Evolutionary conservation across 352 stramenopile genomes (phyloP).

Genomic region (Globisporangium nunn): DNA sequence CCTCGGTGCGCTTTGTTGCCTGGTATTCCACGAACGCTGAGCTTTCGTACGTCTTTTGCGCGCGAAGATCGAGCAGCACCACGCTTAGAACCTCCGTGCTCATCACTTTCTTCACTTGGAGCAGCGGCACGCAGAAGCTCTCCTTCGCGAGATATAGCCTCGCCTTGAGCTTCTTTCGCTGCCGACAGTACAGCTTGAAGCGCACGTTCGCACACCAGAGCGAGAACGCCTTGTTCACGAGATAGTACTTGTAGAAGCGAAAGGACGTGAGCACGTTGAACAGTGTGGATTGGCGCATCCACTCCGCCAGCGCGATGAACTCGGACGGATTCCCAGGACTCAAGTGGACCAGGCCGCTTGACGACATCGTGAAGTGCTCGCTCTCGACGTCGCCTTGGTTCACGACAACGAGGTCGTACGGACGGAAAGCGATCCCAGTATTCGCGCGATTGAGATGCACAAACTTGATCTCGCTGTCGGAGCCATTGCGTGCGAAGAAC

Average conservation of each 20-base stretch:
- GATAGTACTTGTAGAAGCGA: slow-evolving; percentile 92
- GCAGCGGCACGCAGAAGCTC: slow-evolving; percentile 82
- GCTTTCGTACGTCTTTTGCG: slow-evolving; percentile 88
- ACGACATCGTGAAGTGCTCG: slow-evolving; percentile 91
- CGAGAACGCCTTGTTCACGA: slow-evolving; percentile 89
- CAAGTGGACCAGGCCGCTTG: slow-evolving; percentile 74
- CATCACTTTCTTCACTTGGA: slow-evolving; percentile 88
- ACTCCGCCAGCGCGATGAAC: slow-evolving; percentile 91
- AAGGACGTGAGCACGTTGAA: slow-evolving; percentile 94
- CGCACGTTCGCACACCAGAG: slow-evolving; percentile 86
- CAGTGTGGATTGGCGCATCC: slow-evolving; percentile 92
- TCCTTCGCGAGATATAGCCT: slow-evolving; percentile 88
- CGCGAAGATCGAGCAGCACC: slow-evolving; percentile 70
- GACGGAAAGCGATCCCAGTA: slow-evolving; percentile 69
- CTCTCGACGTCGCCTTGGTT: slow-evolving; percentile 61
- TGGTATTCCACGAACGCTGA: slow-evolving; percentile 89
- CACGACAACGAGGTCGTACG: slow-evolving; percentile 91
- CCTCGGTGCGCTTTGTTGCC: slow-evolving; percentile 74
- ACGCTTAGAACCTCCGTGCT: slow-evolving; percentile 79
- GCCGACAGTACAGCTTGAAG: slow-evolving; percentile 86
- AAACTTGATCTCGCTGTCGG: slow-evolving; percentile 92
- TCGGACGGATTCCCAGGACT: slow-evolving; percentile 75
- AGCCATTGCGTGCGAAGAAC: slow-evolving; percentile 91
- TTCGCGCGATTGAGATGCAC: slow-evolving; percentile 87
- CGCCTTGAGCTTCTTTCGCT: slow-evolving; percentile 78